phyloP scores from a whole-genome alignment of 2,329 filamentous ascomycete species.

The Domatiomyces globalis region DNA sequence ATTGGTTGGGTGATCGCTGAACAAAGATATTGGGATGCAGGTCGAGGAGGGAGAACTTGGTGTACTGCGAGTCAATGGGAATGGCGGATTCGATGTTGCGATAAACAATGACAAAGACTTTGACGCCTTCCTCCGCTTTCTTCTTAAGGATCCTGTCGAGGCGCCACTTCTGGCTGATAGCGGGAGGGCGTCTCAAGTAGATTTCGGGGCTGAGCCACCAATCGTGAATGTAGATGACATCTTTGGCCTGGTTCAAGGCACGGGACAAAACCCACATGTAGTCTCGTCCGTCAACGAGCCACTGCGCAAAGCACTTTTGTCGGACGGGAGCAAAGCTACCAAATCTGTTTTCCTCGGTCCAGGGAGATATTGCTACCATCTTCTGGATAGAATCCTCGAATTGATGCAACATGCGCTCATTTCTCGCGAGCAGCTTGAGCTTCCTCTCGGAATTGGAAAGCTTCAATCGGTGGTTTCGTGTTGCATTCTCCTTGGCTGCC shows the following conservation, averaged over 20 bases:
- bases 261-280: constrained; percentile 99
- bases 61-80: constrained; percentile 96
- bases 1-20: constrained; percentile 89
- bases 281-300: constrained; percentile 90
- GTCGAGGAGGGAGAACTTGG: constrained; percentile 89
- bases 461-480: constrained; percentile 71
- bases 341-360: constrained; percentile 74
- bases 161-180: constrained; percentile 96
- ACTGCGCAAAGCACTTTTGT: constrained; percentile 76
- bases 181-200: constrained; percentile 84
- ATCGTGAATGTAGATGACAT: constrained; percentile 97
- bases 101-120: constrained; percentile 95
- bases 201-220: constrained; percentile 98
- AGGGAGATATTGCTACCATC: constrained; percentile 71
- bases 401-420: constrained; percentile 75
- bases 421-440: constrained; percentile 77
- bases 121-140: constrained; percentile 89
- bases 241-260: constrained; percentile 90
- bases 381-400: constrained; percentile 85
- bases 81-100: constrained; percentile 94
- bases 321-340: constrained; percentile 87
- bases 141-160: constrained; percentile 83
- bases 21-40: constrained; percentile 94
- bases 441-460: constrained; percentile 86
- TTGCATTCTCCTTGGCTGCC: constrained; percentile 48